Evolutionary conservation across 441 rosid genomes (phyloP), one percentile per base, ranked within the genome.

Genomic region (Euphorbia neoarborescens): DNA sequence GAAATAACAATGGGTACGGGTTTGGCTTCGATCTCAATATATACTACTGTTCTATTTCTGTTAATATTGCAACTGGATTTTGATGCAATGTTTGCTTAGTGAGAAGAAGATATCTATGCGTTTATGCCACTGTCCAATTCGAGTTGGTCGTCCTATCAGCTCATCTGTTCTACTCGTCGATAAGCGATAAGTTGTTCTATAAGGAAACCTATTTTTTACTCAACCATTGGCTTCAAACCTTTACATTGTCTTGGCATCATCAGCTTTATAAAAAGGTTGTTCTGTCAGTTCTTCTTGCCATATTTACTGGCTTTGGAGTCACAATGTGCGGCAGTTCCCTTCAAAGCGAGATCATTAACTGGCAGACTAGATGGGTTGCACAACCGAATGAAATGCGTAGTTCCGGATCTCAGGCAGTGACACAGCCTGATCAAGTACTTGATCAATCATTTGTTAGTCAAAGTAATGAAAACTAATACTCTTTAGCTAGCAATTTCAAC

Each of bases 1-100:
- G n/a, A n/a, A 5, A 83, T 97, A 62, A 90, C 97, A 62, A 90
- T 92, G 97, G 99, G 99, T 94, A 80, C 44, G 82, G 56, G 37
- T 71, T 60, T 44, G 46, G 38, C 62, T 64, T 48, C 50, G 27
- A 35, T 63, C 34, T 71, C 19, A 69, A 28, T 34, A 5, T 38
- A 13, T 54, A 48, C 17, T 8, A 40, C 53, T 66, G 7, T 58
- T 57, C 34, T 28, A 10, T 14, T 69, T 38, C 35, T 34, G 61
- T 54, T 20, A 9, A 12, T 40, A 69, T 28, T 38, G 70, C 76
- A 30, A 63, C 62, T 60, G 50, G 51, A 66, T 48, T 53, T 51
- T 50, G 40, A 58, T 51, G 61, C 65, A 68, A 66, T 70, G 37
- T 54, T 32, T 75, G 63, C 73, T 75, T 81, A 94, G 98, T 88